Conservation (phyloP, 2,329 filamentous ascomycete genomes). For the Xylariaceae sp. region DNA sequence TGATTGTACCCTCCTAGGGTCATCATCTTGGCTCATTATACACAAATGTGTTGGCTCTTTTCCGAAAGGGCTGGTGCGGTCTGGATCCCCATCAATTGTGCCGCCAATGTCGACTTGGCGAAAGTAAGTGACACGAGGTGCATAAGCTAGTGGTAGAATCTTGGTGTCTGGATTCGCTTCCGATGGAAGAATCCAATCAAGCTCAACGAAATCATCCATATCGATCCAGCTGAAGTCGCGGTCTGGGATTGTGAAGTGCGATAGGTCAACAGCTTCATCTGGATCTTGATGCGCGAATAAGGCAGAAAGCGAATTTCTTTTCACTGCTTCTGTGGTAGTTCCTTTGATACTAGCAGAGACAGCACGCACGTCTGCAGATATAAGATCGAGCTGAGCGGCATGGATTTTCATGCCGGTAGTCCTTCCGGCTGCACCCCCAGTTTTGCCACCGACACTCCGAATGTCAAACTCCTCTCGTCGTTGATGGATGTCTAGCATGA, state of each 20-base stretch:
- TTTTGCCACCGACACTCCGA: slow-evolving; percentile 69
- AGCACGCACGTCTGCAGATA: slow-evolving; percentile 86
- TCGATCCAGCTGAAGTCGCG: slow-evolving; percentile 96
- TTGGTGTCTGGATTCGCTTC: slow-evolving; percentile 90
- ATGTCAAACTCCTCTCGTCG: slow-evolving; percentile 88
- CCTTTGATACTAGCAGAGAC: slow-evolving; percentile 86
- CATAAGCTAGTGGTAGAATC: slow-evolving; percentile 86
- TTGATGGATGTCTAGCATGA: slow-evolving; percentile 95
- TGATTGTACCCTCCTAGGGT: slow-evolving; percentile 83
- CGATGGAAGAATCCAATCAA: slow-evolving; percentile 92
- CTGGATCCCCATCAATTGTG: slow-evolving; percentile 72
- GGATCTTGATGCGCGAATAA: slow-evolving; percentile 49
- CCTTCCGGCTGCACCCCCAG: slow-evolving; percentile 69
- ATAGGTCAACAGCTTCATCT: slow-evolving; percentile 64
- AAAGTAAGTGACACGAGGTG: slow-evolving; percentile 96
- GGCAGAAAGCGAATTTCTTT: slow-evolving; percentile 51
- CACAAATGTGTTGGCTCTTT: slow-evolving; percentile 91
- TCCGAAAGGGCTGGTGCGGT: slow-evolving; percentile 84
- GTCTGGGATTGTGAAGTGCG: slow-evolving; percentile 91
- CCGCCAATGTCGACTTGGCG: slow-evolving; percentile 90
- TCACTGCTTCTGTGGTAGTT: slow-evolving; percentile 72
- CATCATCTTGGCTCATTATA: slow-evolving; percentile 87
- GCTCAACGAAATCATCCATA: slow-evolving; percentile 98
- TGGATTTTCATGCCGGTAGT: slow-evolving; percentile 96
- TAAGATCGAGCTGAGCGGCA: slow-evolving; percentile 85